phyloP scores from a whole-genome alignment of 2,329 filamentous ascomycete genomes.

The Fusarium penzigii region DNA sequence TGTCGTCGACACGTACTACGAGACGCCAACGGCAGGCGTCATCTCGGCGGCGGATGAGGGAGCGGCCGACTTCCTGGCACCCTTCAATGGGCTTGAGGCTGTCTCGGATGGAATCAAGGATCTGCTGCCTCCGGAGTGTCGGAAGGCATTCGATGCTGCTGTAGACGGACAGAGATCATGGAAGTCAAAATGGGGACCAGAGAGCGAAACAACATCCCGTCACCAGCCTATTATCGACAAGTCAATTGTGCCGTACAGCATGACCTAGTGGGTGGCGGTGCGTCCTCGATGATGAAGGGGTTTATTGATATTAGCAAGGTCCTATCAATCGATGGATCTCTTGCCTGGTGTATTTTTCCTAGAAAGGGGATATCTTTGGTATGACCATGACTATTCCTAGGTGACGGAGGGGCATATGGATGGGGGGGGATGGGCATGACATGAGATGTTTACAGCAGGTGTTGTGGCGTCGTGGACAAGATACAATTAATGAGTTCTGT shows the following conservation, averaged over 20 bases:
- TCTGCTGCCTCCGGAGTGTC: conserved; percentile 69
- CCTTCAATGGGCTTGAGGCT: conserved; percentile 63
- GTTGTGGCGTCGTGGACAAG: background rate
- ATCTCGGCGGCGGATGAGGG: conserved; percentile 47
- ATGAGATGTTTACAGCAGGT: background rate
- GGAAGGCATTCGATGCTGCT: conserved; percentile 70
- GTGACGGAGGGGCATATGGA: background rate
- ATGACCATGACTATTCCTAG: background rate
- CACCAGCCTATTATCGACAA: conserved; percentile 62
- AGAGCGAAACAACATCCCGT: conserved; percentile 58
- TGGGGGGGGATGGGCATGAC: background rate
- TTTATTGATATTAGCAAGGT: background rate
- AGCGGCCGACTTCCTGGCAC: conserved; percentile 48
- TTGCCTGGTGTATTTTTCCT: background rate
- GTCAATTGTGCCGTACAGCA: conserved; percentile 61
- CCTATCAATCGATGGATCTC: no score
- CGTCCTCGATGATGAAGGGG: background rate
- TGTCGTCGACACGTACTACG: conserved; percentile 56
- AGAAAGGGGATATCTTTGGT: background rate
- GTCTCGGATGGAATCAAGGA: conserved; percentile 66
- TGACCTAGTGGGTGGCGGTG: conserved; percentile 30
- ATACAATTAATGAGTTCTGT: background rate
- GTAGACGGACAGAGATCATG: conserved; percentile 66
- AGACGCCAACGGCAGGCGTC: conserved; percentile 51
- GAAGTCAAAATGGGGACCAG: conserved; percentile 73